A percentile compares a stretch with the other conserved stretches of the same genome.
These are phyloP conservation scores for Melastoma malabathricum DNA, from an alignment of 345 rosid genomes.

Conservation along the genomic window DNA sequence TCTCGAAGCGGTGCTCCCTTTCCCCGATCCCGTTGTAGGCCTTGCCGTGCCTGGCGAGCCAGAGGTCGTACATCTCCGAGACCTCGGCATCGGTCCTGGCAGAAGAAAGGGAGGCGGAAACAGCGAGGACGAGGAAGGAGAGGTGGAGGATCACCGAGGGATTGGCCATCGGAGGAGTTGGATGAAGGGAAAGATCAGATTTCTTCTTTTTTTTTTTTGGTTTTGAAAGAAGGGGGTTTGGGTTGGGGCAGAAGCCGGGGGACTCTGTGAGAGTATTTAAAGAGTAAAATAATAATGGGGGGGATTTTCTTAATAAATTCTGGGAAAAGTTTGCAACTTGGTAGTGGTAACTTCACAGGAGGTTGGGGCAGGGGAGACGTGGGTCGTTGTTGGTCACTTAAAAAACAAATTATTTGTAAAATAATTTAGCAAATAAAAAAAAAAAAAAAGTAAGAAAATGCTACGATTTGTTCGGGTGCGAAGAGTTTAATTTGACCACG, in stretches of 20 bases:
- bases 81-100: conserved; percentile 65
- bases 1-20: conserved; percentile 39
- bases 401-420: no score
- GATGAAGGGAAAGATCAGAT: background rate
- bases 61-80: conserved; percentile 43
- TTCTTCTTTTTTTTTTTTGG: no score
- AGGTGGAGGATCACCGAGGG: conserved; percentile 1
- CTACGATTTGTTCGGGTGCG: no score
- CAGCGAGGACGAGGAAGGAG: conserved; percentile 1
- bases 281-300: no score
- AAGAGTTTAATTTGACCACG: no score
- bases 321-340: background rate
- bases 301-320: no score
- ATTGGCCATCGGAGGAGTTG: background rate
- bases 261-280: no score
- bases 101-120: conserved; percentile 11
- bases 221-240: background rate
- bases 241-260: background rate
- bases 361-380: no score
- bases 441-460: no score
- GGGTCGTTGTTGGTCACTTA: no score
- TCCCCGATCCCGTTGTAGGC: conserved; percentile 39
- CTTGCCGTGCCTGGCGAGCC: conserved; percentile 53
- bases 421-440: no score
- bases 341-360: background rate